Base-by-base conservation (phyloP, 2,329 filamentous ascomycete species). In the Aspergillus ibericus region DNA sequence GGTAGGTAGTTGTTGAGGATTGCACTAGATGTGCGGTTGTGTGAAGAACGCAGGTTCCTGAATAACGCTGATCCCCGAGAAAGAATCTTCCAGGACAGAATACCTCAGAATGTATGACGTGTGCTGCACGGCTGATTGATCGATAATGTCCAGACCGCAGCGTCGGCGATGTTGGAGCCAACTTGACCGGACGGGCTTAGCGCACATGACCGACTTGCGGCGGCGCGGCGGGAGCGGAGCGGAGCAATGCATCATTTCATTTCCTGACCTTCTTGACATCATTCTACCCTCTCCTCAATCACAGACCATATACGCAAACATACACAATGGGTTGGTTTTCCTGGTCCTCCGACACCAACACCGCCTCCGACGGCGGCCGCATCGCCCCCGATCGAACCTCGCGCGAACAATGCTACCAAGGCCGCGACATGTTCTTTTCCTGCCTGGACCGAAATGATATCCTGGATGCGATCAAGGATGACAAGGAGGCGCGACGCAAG, bases 381-480 rank as follows among this genome's bases (percentile, higher is more conserved):
- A 85, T 93, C 69, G 92, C 93, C 5, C 95, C 95, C n/a, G 90
- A 91, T 72, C 88, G 93, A 64, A 85, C 83, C 63, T 90, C 93
- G 75, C 88, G 95, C 70, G 82, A 87, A 68, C 82, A 85, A 71
- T 99, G 95, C 85, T 99, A 93, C 90, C 89, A 92, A 69, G 88
- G 90, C 48, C 87, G 95, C 66, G 95, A 99, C 78, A 78, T 79
- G 63, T 98, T 95, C 83, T 98, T 96, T 77, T 79, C 81, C 65
- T 99, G 95, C 72, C 84, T 99, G 47, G 92, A 98, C 77, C 83
- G 84, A 65, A 83, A 92, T 80, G 80, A 83, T 71, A 93, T 99
- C 66, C 75, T 96, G 64, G 93, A 99, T 76, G 84, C 85, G 53
- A 81, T 91, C 59, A 81, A 78, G 69, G 79, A 81, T 59, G 84